Evolutionary conservation across 441 rosid species (phyloP).

Genomic region (Bocquillonia castaneifolia): DNA sequence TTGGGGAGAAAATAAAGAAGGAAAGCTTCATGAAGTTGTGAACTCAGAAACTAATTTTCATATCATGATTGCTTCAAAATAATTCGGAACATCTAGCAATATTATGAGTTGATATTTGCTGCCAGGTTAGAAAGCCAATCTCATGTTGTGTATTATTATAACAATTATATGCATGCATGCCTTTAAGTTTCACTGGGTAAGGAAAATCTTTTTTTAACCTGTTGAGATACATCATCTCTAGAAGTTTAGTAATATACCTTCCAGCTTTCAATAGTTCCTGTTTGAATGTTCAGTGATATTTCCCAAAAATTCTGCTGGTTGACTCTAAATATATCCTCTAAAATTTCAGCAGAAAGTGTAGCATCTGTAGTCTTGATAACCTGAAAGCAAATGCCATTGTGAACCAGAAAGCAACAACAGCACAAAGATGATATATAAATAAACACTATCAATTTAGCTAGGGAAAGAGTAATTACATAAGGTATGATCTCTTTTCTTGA

Average conservation of each 20-base stretch:
- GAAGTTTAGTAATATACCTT: conserved; percentile 42
- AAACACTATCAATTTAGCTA: background rate
- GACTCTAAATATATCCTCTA: conserved; percentile 51
- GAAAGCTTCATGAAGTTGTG: too few species aligned
- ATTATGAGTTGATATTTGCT: background rate
- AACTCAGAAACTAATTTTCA: too few species aligned
- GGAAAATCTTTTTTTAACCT: background rate
- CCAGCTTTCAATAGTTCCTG: conserved; percentile 78
- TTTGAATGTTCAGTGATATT: conserved; percentile 49
- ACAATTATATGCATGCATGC: background rate
- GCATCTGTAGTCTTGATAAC: conserved; percentile 45
- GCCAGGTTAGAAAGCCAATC: conserved; percentile 4
- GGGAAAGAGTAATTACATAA: conserved; percentile 45
- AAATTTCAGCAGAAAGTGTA: conserved; percentile 39
- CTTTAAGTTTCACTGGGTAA: conserved; percentile 4
- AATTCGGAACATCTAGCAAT: background rate
- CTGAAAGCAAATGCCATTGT: conserved; percentile 35
- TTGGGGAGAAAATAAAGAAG: too few species aligned
- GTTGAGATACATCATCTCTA: background rate
- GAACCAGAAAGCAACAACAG: conserved; percentile 11
- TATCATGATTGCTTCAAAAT: too few species aligned
- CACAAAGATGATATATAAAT: background rate
- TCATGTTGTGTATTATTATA: background rate
- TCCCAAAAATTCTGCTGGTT: conserved; percentile 61
- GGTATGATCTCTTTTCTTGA: conserved; percentile 47